Base-by-base conservation (phyloP, 2,329 filamentous ascomycete genomes). In the Chrysosporium queenslandicum region DNA sequence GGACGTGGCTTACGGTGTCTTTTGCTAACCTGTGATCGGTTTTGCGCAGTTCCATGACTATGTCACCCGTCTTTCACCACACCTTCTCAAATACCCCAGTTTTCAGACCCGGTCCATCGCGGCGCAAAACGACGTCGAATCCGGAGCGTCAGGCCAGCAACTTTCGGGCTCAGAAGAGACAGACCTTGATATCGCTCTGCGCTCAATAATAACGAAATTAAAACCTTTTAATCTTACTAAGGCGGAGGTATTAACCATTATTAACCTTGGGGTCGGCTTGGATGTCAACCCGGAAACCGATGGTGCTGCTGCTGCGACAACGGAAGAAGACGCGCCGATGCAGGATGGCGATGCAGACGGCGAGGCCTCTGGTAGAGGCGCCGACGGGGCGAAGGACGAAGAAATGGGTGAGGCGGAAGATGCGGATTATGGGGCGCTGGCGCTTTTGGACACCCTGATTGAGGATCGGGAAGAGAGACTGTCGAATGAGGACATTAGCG, bases 191-290 rank as follows among this genome's bases (percentile, higher is more conserved):
- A 54, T 56, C 3, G 69, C 69, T 1, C 59, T 74, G 14, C 64
- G 65, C 7, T 58, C 63, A 7, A 59, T 73, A 3, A 62, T 74
- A 21, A 58, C 58, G 1, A 60, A 61, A 12, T 55, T 74, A 4
- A 62, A 66, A 40, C 68, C 68, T 0, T 73, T 67, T 46, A 65
- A 64, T 14, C 60, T 74, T 16, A 74, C 71, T 25, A 74, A 75
- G 58, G 70, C 68, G 0, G 72, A 75, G 58, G 68, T 72, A 8
- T 56, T 73, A 16, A 73, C 69, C 64, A 67, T 74, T 47, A 58
- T 74, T 18, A 74, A 75, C 54, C 58, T 74, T 23, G 71, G 72
- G 0, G 58, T 73, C 14, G 72, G 71, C 2, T 23, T 70, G 14
- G 50, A 55, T 21, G 51, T 23, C 7, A 50, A 41, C 27, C 9